A percentile compares a stretch with the other conserved stretches of the same genome.
Conservation (phyloP, 2,329 filamentous ascomycete species). For the Colletotrichum simmondsii region DNA sequence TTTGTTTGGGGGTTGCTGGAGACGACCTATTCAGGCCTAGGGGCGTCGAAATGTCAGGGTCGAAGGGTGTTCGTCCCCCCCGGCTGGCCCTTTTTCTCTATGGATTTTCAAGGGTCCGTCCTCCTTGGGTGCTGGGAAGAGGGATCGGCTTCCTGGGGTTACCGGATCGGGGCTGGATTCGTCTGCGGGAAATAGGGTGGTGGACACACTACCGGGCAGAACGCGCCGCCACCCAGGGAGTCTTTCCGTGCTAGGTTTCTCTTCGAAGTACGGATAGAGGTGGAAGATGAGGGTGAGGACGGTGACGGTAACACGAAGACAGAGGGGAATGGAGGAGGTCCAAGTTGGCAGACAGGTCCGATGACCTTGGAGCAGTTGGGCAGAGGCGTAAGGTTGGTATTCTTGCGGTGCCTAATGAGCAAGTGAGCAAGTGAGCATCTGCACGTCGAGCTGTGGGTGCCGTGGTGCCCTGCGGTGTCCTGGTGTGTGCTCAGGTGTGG, state of each 20-base stretch:
- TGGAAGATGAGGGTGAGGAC: neutral
- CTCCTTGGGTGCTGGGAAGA: slow-evolving; percentile 8
- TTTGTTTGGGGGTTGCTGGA: neutral
- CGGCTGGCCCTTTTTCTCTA: slow-evolving; percentile 9
- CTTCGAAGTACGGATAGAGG: neutral
- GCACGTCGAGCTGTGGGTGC: neutral
- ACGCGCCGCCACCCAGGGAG: neutral
- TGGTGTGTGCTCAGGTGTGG: neutral
- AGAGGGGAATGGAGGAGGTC: neutral
- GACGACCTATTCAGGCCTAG: slow-evolving; percentile 25
- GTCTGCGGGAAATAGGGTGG: slow-evolving; percentile 6
- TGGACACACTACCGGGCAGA: neutral
- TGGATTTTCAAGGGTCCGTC: slow-evolving; percentile 27
- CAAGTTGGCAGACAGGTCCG: neutral
- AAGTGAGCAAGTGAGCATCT: neutral
- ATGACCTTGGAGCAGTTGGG: neutral
- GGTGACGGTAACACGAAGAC: neutral
- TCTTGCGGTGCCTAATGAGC: neutral
- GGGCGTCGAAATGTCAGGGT: neutral
- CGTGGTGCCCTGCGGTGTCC: neutral
- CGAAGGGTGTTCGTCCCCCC: slow-evolving; percentile 22
- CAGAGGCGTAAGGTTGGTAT: neutral
- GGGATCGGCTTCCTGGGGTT: slow-evolving; percentile 19
- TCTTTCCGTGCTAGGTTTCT: neutral
- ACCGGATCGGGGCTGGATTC: slow-evolving; percentile 19